Evolutionary conservation across 2,329 filamentous ascomycete genomes (phyloP).

Genomic region (Neospermospora avenae): DNA sequence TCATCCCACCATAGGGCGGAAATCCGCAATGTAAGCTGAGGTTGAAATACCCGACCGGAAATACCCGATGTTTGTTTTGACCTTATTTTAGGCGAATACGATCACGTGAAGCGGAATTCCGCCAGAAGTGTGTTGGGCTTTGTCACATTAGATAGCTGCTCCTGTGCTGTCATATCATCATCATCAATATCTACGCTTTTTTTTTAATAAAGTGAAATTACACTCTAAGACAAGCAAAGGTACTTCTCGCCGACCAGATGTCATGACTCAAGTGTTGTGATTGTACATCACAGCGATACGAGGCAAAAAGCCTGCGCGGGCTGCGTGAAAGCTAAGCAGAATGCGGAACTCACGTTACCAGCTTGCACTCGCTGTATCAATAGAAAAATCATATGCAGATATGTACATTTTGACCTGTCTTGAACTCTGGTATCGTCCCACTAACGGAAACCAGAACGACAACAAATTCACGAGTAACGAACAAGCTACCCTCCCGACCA

Average conservation of each 20-base stretch:
- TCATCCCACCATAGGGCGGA: background rate
- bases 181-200: too few species aligned
- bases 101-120: slow-evolving; percentile 12
- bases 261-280: background rate
- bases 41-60: background rate
- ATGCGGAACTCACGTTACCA: slow-evolving; percentile 27
- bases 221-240: too few species aligned
- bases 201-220: background rate
- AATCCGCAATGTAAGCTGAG: background rate
- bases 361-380: slow-evolving; percentile 22
- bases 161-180: too few species aligned
- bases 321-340: slow-evolving; percentile 28
- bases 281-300: slow-evolving; percentile 10
- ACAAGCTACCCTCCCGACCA: background rate
- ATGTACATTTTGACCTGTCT: slow-evolving; percentile 18
- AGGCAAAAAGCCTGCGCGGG: slow-evolving; percentile 23
- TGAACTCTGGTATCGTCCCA: background rate
- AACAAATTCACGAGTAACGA: background rate
- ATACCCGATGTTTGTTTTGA: background rate
- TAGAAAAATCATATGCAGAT: slow-evolving; percentile 19
- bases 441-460: background rate
- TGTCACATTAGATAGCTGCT: too few species aligned
- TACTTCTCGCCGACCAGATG: too few species aligned
- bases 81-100: background rate
- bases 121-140: background rate